A percentile compares a stretch with the other conserved stretches of the same genome.
Conservation (phyloP, 768 basidiomycete species). For the Xerocomellus amylosporus region DNA sequence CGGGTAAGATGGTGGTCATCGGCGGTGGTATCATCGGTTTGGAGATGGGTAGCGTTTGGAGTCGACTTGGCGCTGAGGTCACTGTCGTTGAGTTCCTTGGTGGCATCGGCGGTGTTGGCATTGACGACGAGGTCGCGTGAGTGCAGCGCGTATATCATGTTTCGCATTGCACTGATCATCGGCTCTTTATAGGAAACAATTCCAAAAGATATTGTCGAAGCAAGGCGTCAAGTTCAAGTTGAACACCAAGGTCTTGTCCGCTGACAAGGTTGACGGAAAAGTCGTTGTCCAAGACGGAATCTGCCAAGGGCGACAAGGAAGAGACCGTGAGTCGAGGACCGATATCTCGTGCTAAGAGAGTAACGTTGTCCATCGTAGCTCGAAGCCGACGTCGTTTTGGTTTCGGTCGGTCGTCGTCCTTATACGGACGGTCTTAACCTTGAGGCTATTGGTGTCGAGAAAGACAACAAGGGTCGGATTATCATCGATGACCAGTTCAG, state of each 20-base stretch:
- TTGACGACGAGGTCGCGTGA: constrained; percentile 92
- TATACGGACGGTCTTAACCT: constrained; percentile 85
- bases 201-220: constrained; percentile 87
- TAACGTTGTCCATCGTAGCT: constrained; percentile 42
- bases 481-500: constrained; percentile 59
- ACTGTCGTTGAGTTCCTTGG: constrained; percentile 96
- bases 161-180: background rate
- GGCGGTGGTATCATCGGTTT: constrained; percentile 98
- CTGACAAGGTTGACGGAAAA: constrained; percentile 86
- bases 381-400: constrained; percentile 93
- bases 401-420: constrained; percentile 92
- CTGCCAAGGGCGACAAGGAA: constrained; percentile 91
- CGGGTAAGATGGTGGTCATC: constrained; percentile 95
- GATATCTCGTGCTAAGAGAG: background rate
- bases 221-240: constrained; percentile 96
- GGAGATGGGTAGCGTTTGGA: constrained; percentile 98
- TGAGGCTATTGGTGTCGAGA: constrained; percentile 86
- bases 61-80: constrained; percentile 90
- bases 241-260: constrained; percentile 46
- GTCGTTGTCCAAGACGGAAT: constrained; percentile 83
- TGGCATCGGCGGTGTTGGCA: constrained; percentile 88
- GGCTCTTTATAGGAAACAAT: constrained; percentile 68
- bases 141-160: constrained; percentile 32
- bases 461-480: constrained; percentile 81
- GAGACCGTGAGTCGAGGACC: constrained; percentile 56